Conservation (phyloP, 441 rosid species). For the Flueggea neowawraea region DNA sequence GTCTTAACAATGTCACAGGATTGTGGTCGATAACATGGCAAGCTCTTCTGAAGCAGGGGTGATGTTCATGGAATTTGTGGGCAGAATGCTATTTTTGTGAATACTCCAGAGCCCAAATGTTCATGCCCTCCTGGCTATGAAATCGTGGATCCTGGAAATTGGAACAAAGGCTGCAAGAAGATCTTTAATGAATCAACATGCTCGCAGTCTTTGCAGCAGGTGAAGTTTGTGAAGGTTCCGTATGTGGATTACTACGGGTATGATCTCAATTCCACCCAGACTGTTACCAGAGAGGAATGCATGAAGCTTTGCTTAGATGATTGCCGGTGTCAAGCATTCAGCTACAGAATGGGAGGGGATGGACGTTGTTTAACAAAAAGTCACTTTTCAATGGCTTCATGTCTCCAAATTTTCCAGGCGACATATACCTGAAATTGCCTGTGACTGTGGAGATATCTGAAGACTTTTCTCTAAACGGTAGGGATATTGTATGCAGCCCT, state of each 20-base stretch:
- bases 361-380: conserved; percentile 23
- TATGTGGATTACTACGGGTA: conserved; percentile 38
- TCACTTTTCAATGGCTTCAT: conserved; percentile 30
- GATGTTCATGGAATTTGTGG: conserved; percentile 47
- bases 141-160: conserved; percentile 16
- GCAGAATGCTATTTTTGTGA: conserved; percentile 37
- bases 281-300: conserved; percentile 22
- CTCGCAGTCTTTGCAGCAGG: conserved; percentile 9
- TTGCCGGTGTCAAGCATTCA: conserved; percentile 38
- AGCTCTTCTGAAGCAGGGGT: conserved; percentile 24
- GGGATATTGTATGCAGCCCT: not conserved
- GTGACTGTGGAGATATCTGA: conserved; percentile 7
- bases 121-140: conserved; percentile 46
- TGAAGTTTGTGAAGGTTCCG: conserved; percentile 25
- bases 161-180: conserved; percentile 44
- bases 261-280: conserved; percentile 14
- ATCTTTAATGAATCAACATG: conserved; percentile 18
- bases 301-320: conserved; percentile 27
- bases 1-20: conserved; percentile 22
- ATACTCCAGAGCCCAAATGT: conserved; percentile 40
- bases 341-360: conserved; percentile 26
- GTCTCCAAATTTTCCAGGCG: conserved; percentile 25
- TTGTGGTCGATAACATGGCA: conserved; percentile 29
- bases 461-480: conserved; percentile 3
- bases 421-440: conserved; percentile 33